Conservation (phyloP, 352 stramenopile genomes). For the Globisporangium cylindrosporum region DNA sequence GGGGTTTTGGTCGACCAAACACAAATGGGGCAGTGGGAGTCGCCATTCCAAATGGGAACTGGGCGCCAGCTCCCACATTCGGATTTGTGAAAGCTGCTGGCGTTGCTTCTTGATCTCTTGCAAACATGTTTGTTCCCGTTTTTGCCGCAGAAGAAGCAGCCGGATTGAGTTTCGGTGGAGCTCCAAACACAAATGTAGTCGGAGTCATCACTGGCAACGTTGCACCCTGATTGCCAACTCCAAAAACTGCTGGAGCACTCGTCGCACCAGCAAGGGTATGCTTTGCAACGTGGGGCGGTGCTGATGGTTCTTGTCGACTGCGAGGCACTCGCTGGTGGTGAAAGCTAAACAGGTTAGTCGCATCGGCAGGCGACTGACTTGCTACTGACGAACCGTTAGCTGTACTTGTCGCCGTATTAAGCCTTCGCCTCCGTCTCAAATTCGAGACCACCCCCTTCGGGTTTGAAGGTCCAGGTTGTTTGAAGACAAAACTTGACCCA, state of each 20-base stretch:
- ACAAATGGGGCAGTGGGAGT: conserved; percentile 18
- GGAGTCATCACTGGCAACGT: background rate
- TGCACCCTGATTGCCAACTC: background rate
- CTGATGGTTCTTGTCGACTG: background rate
- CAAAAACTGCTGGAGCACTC: background rate
- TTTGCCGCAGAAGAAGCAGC: background rate
- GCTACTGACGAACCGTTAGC: background rate
- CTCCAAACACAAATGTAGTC: conserved; percentile 14
- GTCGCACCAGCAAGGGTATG: background rate
- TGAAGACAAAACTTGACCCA: background rate
- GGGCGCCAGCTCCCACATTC: conserved; percentile 12
- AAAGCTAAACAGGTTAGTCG: background rate
- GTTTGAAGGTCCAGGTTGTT: background rate
- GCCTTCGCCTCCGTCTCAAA: conserved; percentile 4
- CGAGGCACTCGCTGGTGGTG: background rate
- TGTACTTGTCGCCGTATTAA: background rate
- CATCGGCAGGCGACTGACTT: background rate
- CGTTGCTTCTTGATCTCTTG: background rate
- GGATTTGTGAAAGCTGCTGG: conserved; percentile 10
- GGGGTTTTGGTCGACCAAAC: conserved; percentile 17
- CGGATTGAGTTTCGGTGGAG: background rate
- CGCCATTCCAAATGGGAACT: conserved; percentile 26
- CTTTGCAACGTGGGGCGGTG: background rate
- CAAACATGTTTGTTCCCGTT: background rate
- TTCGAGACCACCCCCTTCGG: background rate